These are phyloP conservation scores for Bjerkandera adusta DNA, from an alignment of 1,284 basidiomycete genomes.

Conservation along the genomic window DNA sequence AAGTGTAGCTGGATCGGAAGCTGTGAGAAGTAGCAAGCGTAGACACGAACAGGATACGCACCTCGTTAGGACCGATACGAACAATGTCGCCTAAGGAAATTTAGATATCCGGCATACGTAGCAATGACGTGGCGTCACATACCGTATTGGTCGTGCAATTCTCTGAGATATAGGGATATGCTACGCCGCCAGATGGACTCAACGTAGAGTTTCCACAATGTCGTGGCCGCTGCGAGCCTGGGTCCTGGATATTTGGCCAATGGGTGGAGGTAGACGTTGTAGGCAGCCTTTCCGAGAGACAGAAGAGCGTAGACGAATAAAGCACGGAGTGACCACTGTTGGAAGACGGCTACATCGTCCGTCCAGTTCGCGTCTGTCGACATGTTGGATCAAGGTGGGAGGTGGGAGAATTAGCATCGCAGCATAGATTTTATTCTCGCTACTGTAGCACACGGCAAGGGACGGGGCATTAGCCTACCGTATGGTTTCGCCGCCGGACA, in stretches of 20 bases:
- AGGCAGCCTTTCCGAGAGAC: too few relatives aligned
- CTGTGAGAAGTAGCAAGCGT: not conserved
- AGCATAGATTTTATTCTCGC: too few relatives aligned
- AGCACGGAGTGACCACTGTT: too few relatives aligned
- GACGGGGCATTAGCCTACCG: too few relatives aligned
- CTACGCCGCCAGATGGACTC: slow-evolving; percentile 16
- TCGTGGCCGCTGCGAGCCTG: slow-evolving; percentile 19
- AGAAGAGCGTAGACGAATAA: too few relatives aligned
- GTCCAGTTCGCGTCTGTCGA: too few relatives aligned
- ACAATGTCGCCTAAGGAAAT: slow-evolving; percentile 20
- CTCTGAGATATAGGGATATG: slow-evolving; percentile 15
- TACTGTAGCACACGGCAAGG: too few relatives aligned
- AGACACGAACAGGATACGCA: slow-evolving; percentile 7
- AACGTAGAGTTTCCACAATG: slow-evolving; percentile 20
- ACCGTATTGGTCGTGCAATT: slow-evolving; percentile 25
- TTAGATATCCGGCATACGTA: not conserved
- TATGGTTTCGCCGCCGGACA: too few relatives aligned
- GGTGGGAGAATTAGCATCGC: too few relatives aligned
- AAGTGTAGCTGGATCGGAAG: slow-evolving; percentile 30
- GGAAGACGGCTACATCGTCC: too few relatives aligned
- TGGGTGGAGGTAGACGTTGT: slow-evolving; percentile 22
- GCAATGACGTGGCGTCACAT: not conserved
- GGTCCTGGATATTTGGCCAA: slow-evolving; percentile 25
- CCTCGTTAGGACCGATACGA: slow-evolving; percentile 22
- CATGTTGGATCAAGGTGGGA: too few relatives aligned